A percentile compares a stretch with the other conserved stretches of the same genome.
These are phyloP conservation scores for Podospora tetraspora DNA, from an alignment of 495 filamentous ascomycete species.

Conservation along the genomic window DNA sequence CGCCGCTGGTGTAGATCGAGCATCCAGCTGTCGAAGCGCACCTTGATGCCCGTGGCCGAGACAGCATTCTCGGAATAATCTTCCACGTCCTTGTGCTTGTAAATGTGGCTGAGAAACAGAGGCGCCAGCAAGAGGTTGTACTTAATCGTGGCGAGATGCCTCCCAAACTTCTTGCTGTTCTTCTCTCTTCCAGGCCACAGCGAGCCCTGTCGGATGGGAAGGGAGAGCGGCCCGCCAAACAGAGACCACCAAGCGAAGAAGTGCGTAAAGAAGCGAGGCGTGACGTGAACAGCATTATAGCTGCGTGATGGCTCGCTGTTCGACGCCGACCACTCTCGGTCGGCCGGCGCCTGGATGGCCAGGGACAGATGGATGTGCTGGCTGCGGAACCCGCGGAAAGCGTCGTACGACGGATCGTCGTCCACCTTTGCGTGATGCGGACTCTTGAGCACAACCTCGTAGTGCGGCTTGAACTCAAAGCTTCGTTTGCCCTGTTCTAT, in stretches of 20 bases:
- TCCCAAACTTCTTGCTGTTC: slow-evolving; percentile 96
- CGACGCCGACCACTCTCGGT: slow-evolving; percentile 71
- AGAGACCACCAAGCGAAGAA: slow-evolving; percentile 98
- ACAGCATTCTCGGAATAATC: slow-evolving; percentile 75
- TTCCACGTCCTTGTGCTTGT: slow-evolving; percentile 95
- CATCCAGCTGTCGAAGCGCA: slow-evolving; percentile 91
- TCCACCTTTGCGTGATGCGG: slow-evolving; percentile 63
- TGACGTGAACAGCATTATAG: slow-evolving; percentile 92
- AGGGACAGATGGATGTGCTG: slow-evolving; percentile 93
- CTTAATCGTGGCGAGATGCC: slow-evolving; percentile 94
- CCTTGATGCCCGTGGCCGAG: slow-evolving; percentile 88
- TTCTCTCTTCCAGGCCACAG: slow-evolving; percentile 90
- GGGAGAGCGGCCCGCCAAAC: slow-evolving; percentile 90
- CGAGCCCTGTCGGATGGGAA: slow-evolving; percentile 85
- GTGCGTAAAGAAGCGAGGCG: slow-evolving; percentile 92
- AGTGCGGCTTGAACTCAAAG: slow-evolving; percentile 87
- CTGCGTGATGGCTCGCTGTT: slow-evolving; percentile 69
- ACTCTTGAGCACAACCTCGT: slow-evolving; percentile 79
- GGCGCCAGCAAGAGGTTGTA: slow-evolving; percentile 91
- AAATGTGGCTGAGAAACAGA: slow-evolving; percentile 90
- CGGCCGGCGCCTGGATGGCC: slow-evolving; percentile 75
- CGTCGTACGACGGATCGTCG: slow-evolving; percentile 66
- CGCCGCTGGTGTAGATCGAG: slow-evolving; percentile 92
- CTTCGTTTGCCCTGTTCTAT: slow-evolving; percentile 57
- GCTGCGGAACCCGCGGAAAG: slow-evolving; percentile 88